phyloP scores from a whole-genome alignment of 2,329 filamentous ascomycete genomes.

The Sordariomycetes sp. region DNA sequence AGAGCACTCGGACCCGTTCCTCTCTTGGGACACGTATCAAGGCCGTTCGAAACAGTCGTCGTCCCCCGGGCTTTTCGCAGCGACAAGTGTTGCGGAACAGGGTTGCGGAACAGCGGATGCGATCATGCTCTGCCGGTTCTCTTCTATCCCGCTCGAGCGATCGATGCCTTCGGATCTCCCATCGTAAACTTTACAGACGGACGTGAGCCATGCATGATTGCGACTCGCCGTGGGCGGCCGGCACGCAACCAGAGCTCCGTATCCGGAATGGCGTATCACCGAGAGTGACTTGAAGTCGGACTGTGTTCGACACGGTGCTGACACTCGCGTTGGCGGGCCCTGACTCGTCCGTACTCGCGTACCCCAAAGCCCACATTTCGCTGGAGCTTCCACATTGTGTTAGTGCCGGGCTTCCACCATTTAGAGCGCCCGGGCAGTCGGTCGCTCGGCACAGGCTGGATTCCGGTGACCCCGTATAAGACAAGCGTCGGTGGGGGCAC shows the following conservation, averaged over 20 bases:
- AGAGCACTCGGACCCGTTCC: background rate
- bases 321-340: background rate
- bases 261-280: background rate
- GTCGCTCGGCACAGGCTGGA: background rate
- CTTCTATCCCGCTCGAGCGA: background rate
- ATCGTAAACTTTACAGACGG: background rate
- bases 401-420: background rate
- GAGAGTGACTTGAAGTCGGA: background rate
- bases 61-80: background rate
- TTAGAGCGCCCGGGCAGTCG: background rate
- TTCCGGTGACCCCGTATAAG: background rate
- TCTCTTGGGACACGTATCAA: background rate
- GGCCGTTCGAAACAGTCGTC: background rate
- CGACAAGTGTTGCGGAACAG: background rate
- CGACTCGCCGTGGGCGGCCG: background rate
- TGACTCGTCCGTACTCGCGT: background rate
- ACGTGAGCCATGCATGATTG: background rate
- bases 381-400: background rate
- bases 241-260: background rate
- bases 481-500: background rate
- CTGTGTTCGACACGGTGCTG: background rate
- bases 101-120: background rate
- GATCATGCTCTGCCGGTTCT: background rate
- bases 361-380: background rate
- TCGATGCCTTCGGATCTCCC: background rate